Conservation (phyloP, 169 alveolate genomes). For the Plasmodium malariae region DNA sequence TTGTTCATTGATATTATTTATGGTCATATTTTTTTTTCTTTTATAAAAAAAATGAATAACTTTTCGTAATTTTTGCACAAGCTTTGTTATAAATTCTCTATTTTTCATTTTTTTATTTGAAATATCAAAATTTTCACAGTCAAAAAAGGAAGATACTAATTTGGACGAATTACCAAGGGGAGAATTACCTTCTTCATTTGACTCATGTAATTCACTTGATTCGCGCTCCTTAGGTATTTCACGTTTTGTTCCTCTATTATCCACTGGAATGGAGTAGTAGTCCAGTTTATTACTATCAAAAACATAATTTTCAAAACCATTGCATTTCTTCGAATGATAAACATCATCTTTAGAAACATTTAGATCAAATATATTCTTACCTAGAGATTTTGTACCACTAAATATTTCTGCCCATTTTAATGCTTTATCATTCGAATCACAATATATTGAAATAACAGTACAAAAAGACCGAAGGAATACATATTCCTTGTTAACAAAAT, state of each 20-base stretch:
- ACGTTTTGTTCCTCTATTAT: not conserved
- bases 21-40: not conserved
- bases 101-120: conserved; percentile 22
- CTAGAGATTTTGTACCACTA: conserved; percentile 81
- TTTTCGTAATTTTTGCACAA: conserved; percentile 16
- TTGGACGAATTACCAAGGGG: not conserved
- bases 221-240: not conserved
- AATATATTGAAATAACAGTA: conserved; percentile 81
- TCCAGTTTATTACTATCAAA: conserved; percentile 64
- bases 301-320: conserved; percentile 3
- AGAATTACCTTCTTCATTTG: not conserved
- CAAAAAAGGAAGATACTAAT: conserved; percentile 20
- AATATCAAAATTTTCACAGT: conserved; percentile 22
- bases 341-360: conserved; percentile 44
- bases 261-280: conserved; percentile 33
- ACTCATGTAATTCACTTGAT: not conserved
- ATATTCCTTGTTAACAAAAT: conserved; percentile 82
- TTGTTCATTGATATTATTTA: conserved; percentile 12
- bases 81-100: not conserved
- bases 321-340: not conserved
- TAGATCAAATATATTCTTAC: conserved; percentile 80
- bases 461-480: conserved; percentile 81
- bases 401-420: conserved; percentile 83
- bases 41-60: not conserved
- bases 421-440: conserved; percentile 84